phyloP scores from a whole-genome alignment of 441 rosid genomes.

The Erodium trifolium region DNA sequence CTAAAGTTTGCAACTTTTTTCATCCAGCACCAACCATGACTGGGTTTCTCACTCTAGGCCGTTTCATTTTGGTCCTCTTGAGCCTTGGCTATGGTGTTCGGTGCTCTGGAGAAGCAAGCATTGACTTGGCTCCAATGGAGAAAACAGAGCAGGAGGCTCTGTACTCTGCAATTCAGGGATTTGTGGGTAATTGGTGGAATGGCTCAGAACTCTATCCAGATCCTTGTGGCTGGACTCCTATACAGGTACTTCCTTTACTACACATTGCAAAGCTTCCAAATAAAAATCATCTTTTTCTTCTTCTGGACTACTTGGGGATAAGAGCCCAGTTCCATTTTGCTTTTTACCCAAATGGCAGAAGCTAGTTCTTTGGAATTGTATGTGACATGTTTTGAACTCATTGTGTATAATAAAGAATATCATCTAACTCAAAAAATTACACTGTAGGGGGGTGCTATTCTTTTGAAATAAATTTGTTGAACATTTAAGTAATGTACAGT shows the following conservation, averaged over 20 bases:
- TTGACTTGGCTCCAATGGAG: conserved; percentile 64
- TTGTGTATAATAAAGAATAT: too few relatives aligned
- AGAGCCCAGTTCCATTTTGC: neutral
- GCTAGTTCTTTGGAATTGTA: neutral
- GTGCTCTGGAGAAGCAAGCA: conserved; percentile 37
- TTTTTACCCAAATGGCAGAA: neutral
- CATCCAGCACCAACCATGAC: neutral
- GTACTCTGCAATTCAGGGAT: conserved; percentile 70
- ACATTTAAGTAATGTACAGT: neutral
- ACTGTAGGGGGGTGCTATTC: neutral
- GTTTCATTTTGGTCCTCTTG: conserved; percentile 26
- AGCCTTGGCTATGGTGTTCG: conserved; percentile 26
- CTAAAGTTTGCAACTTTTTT: conserved; percentile 6
- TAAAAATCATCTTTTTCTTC: neutral
- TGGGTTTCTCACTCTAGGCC: conserved; percentile 12
- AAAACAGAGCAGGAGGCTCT: conserved; percentile 56
- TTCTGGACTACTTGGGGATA: neutral
- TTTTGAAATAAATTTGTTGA: neutral
- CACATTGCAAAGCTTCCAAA: neutral
- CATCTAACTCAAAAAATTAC: too few relatives aligned
- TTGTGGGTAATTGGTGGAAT: conserved; percentile 83
- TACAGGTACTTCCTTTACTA: conserved; percentile 44
- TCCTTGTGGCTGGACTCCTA: conserved; percentile 98
- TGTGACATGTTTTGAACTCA: neutral
- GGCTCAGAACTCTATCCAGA: conserved; percentile 86